Evolutionary conservation across 345 rosid species (phyloP), one percentile per base, ranked within the genome.

Genomic region (Hypericum perforatum): DNA sequence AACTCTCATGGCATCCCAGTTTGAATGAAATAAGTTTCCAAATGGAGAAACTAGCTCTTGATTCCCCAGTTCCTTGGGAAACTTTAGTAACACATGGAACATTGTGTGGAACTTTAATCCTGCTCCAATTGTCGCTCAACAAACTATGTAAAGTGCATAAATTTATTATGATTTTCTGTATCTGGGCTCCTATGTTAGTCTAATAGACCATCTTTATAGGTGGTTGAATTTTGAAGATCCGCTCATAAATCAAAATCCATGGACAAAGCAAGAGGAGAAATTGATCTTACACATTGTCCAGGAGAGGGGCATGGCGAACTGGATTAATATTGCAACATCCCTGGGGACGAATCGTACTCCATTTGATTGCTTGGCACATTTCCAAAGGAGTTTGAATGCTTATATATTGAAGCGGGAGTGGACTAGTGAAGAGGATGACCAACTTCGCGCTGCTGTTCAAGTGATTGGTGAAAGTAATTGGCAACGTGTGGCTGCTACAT

Each of bases 221-320:
- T 92, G 95, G 98, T 60, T 85, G 77, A 88, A 78, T 69, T 71
- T 70, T 46, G 94, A 79, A 76, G 94, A 88, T 69, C 82, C 94
- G 53, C 68, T 85, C 63, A 76, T 92, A 48, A 88, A 92, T 74
- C 69, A 65, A 3, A 41, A 57, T 48, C 59, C 52, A 5, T 88
- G 97, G 95, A 78, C 84, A 52, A 66, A 53, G 5, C 68, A 76
- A 65, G 96, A 92, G 78, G 94, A 85, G 50, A 82, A 83, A 61
- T 66, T 62, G 11, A 86, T 92, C 57, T 57, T 71, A 59, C 52
- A 57, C 36, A 63, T 82, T 58, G 72, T 85, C 61, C 84, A 80
- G 67, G 73, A 76, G 61, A 82, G 69, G 45, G 79, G 94, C 62
- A 52, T 80, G 36, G 66, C 61, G 42, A 75, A 88, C 61, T 92